Evolutionary conservation across 1,284 basidiomycete genomes (phyloP).

Genomic region (Malassezia pachydermatis): DNA sequence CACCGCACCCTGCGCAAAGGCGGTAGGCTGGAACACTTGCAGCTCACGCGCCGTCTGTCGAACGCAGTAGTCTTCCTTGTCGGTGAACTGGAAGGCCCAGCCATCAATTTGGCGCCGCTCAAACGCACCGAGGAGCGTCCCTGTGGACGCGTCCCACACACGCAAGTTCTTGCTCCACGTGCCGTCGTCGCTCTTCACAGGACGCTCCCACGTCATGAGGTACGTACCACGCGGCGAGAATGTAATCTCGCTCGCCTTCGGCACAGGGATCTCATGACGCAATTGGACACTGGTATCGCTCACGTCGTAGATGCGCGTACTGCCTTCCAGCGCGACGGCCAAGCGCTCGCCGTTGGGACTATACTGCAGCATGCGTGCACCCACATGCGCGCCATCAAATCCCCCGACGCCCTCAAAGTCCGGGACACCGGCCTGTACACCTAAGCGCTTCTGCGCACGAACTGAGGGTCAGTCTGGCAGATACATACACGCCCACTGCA

Average conservation of each 20-base stretch:
- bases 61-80: conserved; percentile 77
- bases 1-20: conserved; percentile 64
- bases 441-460: conserved; percentile 85
- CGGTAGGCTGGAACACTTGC: conserved; percentile 69
- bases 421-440: conserved; percentile 71
- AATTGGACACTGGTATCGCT: conserved; percentile 31
- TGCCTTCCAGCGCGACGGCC: conserved; percentile 69
- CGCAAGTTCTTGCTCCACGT: conserved; percentile 61
- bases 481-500: conserved; percentile 20
- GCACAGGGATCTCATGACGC: conserved; percentile 49
- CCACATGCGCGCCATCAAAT: conserved; percentile 57
- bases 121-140: conserved; percentile 68
- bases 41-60: conserved; percentile 73
- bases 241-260: conserved; percentile 68
- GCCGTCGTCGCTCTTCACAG: conserved; percentile 66
- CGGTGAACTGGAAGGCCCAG: conserved; percentile 67
- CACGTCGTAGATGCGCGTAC: conserved; percentile 63
- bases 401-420: conserved; percentile 61
- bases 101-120: conserved; percentile 52
- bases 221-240: conserved; percentile 89
- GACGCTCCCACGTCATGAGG: conserved; percentile 86
- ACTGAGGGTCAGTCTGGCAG: conserved; percentile 51
- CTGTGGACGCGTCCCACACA: conserved; percentile 69
- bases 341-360: conserved; percentile 76
- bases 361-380: conserved; percentile 69